A percentile compares a stretch with the other conserved stretches of the same genome.
Evolutionary conservation across 495 filamentous ascomycete species (phyloP).

Genomic region (Xylaria venustula): DNA sequence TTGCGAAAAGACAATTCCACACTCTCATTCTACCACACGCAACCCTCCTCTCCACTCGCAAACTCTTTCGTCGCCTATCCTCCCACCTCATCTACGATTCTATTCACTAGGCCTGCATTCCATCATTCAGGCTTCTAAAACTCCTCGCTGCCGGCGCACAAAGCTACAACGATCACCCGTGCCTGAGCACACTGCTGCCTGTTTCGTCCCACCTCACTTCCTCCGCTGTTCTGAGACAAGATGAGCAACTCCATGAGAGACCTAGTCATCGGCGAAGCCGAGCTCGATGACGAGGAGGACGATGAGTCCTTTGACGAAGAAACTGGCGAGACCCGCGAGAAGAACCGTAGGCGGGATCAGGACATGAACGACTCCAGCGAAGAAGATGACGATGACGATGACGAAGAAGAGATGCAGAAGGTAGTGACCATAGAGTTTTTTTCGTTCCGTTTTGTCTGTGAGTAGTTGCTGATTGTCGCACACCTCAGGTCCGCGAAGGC

Average conservation of each 20-base stretch:
- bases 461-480: constrained; percentile 3
- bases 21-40: background rate
- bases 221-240: constrained; percentile 16
- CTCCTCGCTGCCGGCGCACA: background rate
- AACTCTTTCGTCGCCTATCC: background rate
- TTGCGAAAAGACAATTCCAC: background rate
- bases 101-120: background rate
- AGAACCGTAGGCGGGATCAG: constrained; percentile 38
- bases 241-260: constrained; percentile 70
- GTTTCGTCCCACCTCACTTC: background rate
- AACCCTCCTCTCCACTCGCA: background rate
- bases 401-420: constrained; percentile 68
- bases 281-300: constrained; percentile 86
- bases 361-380: constrained; percentile 88
- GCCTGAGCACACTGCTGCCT: background rate
- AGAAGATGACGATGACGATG: constrained; percentile 94
- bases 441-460: background rate
- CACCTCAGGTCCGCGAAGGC: constrained; percentile 73
- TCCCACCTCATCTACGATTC: background rate
- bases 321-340: constrained; percentile 58
- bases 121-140: background rate
- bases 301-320: constrained; percentile 87
- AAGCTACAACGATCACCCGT: background rate
- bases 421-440: constrained; percentile 26
- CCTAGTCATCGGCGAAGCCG: constrained; percentile 79